These are phyloP conservation scores for Irpex rosettiformis DNA, from an alignment of 1,284 basidiomycete species.

Conservation along the genomic window DNA sequence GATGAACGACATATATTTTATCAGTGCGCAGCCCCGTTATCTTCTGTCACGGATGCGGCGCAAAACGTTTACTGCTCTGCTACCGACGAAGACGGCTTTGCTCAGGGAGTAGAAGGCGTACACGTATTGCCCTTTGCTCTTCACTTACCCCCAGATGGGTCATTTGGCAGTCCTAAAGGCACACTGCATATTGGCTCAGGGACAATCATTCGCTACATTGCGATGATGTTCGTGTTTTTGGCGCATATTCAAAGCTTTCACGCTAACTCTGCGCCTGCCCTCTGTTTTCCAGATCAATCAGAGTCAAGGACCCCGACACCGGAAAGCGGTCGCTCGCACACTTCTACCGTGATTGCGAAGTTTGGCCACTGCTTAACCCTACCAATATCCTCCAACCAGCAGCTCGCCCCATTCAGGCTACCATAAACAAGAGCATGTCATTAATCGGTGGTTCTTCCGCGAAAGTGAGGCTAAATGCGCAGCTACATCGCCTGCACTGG, in stretches of 20 bases:
- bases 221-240: conserved; percentile 59
- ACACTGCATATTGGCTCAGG: conserved; percentile 52
- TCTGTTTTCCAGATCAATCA: conserved; percentile 56
- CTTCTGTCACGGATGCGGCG: conserved; percentile 45
- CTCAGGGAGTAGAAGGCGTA: conserved; percentile 60
- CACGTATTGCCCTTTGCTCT: conserved; percentile 81
- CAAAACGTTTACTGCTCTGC: conserved; percentile 45
- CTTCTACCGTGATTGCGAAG: conserved; percentile 84
- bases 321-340: conserved; percentile 80
- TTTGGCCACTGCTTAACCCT: conserved; percentile 81
- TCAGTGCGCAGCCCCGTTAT: conserved; percentile 68
- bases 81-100: conserved; percentile 73
- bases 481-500: conserved; percentile 77
- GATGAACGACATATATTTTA: conserved; percentile 82
- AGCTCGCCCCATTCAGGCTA: conserved; percentile 58
- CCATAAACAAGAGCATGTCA: conserved; percentile 56
- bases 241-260: background rate
- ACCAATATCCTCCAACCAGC: conserved; percentile 61
- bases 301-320: conserved; percentile 69
- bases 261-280: conserved; percentile 1
- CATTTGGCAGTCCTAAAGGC: conserved; percentile 69
- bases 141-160: conserved; percentile 62
- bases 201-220: conserved; percentile 78
- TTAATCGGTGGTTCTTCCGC: conserved; percentile 54
- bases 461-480: conserved; percentile 71